Percentiles rank a stretch among this genome's conserved stretches.
Conservation (phyloP, 164 flowering plant genomes). For the Tinospora cordifolia region DNA sequence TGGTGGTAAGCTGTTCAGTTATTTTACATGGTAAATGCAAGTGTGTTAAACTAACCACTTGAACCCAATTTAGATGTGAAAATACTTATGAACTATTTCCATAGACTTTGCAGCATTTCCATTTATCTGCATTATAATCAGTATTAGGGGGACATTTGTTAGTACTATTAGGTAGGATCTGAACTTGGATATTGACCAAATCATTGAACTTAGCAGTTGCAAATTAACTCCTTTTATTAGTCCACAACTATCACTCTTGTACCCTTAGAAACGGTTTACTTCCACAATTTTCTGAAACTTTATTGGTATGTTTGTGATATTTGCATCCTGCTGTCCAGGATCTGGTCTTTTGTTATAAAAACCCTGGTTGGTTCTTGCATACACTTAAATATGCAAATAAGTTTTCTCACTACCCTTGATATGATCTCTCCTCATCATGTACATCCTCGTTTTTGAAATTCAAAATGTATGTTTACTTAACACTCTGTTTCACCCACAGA, state of each 20-base stretch:
- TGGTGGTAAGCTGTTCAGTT: slow-evolving; percentile 48
- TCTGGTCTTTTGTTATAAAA: not conserved
- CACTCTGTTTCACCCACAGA: slow-evolving; percentile 34
- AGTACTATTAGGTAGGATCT: not conserved
- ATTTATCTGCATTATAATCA: not conserved
- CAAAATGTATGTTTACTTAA: not conserved
- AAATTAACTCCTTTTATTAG: not conserved
- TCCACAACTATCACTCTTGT: not conserved
- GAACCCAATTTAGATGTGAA: not conserved
- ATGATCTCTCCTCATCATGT: no score
- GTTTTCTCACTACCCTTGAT: no score
- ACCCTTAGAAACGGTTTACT: not conserved
- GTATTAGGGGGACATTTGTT: not conserved
- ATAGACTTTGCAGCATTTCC: not conserved
- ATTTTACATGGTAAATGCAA: not conserved
- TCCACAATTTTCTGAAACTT: not conserved
- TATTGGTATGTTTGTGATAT: not conserved
- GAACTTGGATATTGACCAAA: not conserved
- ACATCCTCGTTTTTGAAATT: no score
- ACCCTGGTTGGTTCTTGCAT: no score
- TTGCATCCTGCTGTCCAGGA: not conserved
- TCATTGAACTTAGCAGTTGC: not conserved
- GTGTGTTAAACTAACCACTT: not conserved
- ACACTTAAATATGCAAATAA: no score
- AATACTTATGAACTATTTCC: not conserved